phyloP scores from a whole-genome alignment of 2,329 filamentous ascomycete species.

The Aspergillus hiratsukae region DNA sequence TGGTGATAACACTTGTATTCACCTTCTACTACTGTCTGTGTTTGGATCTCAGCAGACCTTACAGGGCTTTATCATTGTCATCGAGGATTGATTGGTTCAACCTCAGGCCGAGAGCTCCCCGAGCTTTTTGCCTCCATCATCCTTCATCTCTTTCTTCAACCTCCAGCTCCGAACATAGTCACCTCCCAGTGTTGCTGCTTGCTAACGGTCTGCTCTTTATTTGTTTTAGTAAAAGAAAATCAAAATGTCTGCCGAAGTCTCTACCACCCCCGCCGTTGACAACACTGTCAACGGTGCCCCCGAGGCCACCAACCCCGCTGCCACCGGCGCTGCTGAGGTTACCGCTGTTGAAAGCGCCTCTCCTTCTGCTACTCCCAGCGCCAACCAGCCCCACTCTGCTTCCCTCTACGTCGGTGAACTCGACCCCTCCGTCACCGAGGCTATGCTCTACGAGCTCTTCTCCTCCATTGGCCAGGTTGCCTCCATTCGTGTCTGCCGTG shows the following conservation, averaged over 20 bases:
- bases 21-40: not conserved
- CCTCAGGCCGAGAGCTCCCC: not conserved
- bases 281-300: conserved; percentile 56
- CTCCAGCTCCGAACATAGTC: not conserved
- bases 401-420: conserved; percentile 99
- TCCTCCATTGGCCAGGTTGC: conserved; percentile 98
- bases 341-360: conserved; percentile 46
- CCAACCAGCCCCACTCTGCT: conserved; percentile 84
- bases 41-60: not conserved
- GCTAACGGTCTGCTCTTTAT: not conserved
- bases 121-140: not conserved
- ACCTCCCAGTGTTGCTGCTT: conserved; percentile 6
- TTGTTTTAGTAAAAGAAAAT: conserved; percentile 6
- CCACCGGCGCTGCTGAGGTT: conserved; percentile 58
- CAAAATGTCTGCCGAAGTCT: conserved; percentile 75
- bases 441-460: conserved; percentile 99
- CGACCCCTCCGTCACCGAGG: conserved; percentile 95
- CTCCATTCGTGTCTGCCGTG: conserved; percentile 98
- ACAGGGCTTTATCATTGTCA: not conserved
- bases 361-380: conserved; percentile 61
- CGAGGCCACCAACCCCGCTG: conserved; percentile 56
- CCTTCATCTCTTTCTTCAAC: not conserved
- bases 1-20: not conserved
- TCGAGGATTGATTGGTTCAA: not conserved
- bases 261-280: conserved; percentile 65